phyloP scores from a whole-genome alignment of 1,284 basidiomycete species.

The Ceratobasidium sp. region DNA sequence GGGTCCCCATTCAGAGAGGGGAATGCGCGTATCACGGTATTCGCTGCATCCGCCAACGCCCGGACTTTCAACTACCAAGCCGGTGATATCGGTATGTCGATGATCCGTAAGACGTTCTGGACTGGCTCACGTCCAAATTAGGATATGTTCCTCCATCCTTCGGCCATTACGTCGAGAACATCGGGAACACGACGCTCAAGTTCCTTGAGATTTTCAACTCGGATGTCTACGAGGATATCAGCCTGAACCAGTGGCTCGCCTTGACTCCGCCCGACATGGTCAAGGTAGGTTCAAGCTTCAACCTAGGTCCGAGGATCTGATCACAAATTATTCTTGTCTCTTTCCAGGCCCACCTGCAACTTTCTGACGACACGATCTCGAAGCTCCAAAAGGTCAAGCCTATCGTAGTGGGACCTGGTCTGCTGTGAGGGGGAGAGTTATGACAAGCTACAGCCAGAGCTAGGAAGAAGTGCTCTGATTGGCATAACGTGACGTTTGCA shows the following conservation, averaged over 20 bases:
- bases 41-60: conserved; percentile 18
- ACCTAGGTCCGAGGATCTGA: background rate
- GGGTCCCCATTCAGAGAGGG: conserved; percentile 64
- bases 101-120: background rate
- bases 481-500: too few relatives aligned
- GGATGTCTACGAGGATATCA: conserved; percentile 69
- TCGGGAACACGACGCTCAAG: conserved; percentile 59
- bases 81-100: conserved; percentile 69
- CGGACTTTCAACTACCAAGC: conserved; percentile 28
- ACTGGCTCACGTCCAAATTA: conserved; percentile 47
- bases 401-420: conserved; percentile 62
- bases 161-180: conserved; percentile 70
- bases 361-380: conserved; percentile 67
- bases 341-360: conserved; percentile 64
- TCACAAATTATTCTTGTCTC: background rate
- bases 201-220: conserved; percentile 78
- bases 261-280: conserved; percentile 52
- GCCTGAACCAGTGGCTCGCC: conserved; percentile 73
- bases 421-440: background rate
- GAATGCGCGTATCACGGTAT: conserved; percentile 59
- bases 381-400: conserved; percentile 69
- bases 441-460: too few relatives aligned
- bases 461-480: too few relatives aligned
- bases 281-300: background rate
- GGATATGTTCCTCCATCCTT: conserved; percentile 67